Conservation (phyloP, 371 early-diverging fungal genomes). For the Nematocida sp. region DNA sequence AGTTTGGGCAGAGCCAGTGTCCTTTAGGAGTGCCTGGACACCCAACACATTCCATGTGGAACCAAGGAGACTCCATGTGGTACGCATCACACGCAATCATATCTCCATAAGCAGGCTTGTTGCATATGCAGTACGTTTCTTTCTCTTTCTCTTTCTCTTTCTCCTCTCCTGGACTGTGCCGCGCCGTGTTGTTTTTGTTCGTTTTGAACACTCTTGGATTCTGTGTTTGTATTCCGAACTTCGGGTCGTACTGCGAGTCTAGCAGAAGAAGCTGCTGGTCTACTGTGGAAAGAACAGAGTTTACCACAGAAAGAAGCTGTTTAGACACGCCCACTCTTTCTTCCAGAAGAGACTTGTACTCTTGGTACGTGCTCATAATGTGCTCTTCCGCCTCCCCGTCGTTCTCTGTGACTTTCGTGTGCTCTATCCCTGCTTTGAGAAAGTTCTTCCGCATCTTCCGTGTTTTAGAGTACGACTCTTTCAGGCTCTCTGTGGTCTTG, state of each 20-base stretch:
- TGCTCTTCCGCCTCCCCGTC: constrained; percentile 16
- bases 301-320: neutral
- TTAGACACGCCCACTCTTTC: constrained; percentile 23
- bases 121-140: constrained; percentile 62
- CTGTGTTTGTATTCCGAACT: constrained; percentile 51
- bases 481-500: constrained; percentile 19
- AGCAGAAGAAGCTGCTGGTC: constrained; percentile 42
- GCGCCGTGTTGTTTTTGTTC: constrained; percentile 16
- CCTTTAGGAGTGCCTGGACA: constrained; percentile 75
- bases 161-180: neutral
- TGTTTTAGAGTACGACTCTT: constrained; percentile 3
- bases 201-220: constrained; percentile 50
- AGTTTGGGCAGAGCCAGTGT: constrained; percentile 80
- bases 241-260: constrained; percentile 46
- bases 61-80: constrained; percentile 80
- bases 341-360: constrained; percentile 34
- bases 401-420: constrained; percentile 28
- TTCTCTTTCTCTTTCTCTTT: neutral
- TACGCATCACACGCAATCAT: constrained; percentile 64
- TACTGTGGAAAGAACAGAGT: constrained; percentile 10
- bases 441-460: constrained; percentile 4
- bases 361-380: neutral
- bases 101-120: constrained; percentile 55
- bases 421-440: constrained; percentile 36
- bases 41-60: constrained; percentile 81